Percentiles rank a stretch among this genome's conserved stretches.
These are phyloP conservation scores for Carex kokanica DNA, from an alignment of 176 grass and related monocot species.

Conservation along the genomic window DNA sequence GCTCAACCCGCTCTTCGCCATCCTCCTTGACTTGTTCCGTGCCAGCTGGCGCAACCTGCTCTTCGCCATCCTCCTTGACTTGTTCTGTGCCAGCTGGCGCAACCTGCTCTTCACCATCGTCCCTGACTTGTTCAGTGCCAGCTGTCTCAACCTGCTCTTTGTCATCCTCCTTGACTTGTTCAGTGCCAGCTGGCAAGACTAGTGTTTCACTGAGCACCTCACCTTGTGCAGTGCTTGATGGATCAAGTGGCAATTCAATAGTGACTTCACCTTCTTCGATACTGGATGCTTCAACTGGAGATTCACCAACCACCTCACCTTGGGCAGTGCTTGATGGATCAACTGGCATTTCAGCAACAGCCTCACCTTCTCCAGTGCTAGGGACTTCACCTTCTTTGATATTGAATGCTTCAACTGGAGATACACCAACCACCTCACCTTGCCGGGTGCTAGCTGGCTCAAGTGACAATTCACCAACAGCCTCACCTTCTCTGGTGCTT, in stretches of 20 bases:
- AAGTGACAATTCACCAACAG: not conserved
- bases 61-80: conserved; percentile 8
- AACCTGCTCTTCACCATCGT: not conserved
- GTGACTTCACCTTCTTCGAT: not conserved
- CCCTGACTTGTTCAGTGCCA: conserved; percentile 6
- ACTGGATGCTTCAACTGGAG: conserved; percentile 4
- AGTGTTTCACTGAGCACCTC: not conserved
- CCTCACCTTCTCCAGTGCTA: not conserved
- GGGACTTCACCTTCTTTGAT: no score
- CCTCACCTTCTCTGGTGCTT: no score
- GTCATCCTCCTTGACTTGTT: conserved; percentile 14
- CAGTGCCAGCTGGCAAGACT: not conserved
- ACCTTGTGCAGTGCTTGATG: not conserved
- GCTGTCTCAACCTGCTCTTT: conserved; percentile 10
- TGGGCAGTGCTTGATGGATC: not conserved
- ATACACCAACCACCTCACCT: conserved; percentile 10
- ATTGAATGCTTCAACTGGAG: not conserved
- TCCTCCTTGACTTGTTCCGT: not conserved
- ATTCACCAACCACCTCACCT: conserved; percentile 20
- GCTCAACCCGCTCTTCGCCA: not conserved
- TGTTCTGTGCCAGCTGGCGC: not conserved
- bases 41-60: not conserved
- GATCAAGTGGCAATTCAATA: not conserved
- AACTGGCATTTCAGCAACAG: not conserved
- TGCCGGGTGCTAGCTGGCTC: conserved; percentile 15